Evolutionary conservation across 1,284 basidiomycete genomes (phyloP).

Genomic region (Trametes polyzona): DNA sequence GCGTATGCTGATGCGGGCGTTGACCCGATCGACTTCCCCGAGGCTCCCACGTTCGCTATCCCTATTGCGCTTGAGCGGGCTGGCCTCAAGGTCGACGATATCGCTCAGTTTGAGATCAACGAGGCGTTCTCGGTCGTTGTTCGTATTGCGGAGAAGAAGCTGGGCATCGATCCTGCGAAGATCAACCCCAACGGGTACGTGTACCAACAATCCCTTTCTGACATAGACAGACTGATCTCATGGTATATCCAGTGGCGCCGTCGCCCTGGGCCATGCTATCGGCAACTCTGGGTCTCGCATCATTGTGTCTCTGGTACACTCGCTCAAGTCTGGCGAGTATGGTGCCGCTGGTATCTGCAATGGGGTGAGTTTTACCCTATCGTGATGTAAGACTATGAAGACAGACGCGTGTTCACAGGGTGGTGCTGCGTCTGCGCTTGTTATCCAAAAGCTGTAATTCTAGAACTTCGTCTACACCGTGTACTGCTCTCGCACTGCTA

Average conservation of each 20-base stretch:
- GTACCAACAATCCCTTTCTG: slow-evolving; percentile 9
- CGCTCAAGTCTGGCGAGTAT: slow-evolving; percentile 93
- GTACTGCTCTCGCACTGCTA: slow-evolving; percentile 32
- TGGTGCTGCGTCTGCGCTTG: slow-evolving; percentile 89
- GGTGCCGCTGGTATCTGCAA: slow-evolving; percentile 99
- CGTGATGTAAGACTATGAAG: slow-evolving; percentile 2
- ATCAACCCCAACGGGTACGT: slow-evolving; percentile 90
- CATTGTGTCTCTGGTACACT: slow-evolving; percentile 92
- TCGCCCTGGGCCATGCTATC: slow-evolving; percentile 93
- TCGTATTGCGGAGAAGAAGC: slow-evolving; percentile 88
- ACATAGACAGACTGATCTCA: not conserved
- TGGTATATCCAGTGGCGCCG: slow-evolving; percentile 78
- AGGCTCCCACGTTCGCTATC: slow-evolving; percentile 91
- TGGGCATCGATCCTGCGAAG: slow-evolving; percentile 84
- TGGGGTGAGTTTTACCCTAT: slow-evolving; percentile 63
- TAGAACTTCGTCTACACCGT: slow-evolving; percentile 18
- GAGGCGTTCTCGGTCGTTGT: slow-evolving; percentile 98
- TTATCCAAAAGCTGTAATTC: slow-evolving; percentile 82
- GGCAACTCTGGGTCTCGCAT: slow-evolving; percentile 96
- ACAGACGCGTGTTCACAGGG: slow-evolving; percentile 54
- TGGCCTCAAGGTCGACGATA: slow-evolving; percentile 82
- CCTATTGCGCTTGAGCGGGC: slow-evolving; percentile 90
- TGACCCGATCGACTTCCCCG: slow-evolving; percentile 97
- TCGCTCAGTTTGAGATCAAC: slow-evolving; percentile 95
- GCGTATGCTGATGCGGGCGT: slow-evolving; percentile 97